Base-by-base conservation (phyloP, 441 rosid genomes). In the Raphanus hybrid region DNA sequence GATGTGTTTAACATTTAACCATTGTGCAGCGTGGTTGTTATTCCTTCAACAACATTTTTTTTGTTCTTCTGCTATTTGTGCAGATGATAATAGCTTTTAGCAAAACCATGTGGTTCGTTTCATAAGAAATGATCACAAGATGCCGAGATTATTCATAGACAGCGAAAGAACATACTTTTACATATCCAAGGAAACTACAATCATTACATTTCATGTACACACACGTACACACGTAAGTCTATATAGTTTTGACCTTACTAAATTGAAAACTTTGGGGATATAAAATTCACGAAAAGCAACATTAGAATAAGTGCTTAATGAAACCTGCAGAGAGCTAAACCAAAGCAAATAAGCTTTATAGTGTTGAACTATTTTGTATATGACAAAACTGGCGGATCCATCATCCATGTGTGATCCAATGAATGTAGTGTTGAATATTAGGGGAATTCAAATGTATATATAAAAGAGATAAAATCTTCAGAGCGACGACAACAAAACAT, bases 101-200 rank as follows among this genome's bases (percentile, higher is more conserved):
- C 70, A 73, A 37, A 64, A 45, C 73, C 55, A 29, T 37, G 60
- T 50, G 59, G 64, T 72, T 82, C 75, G 81, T 60, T 66, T 71
- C 81, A 70, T 75, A 67, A 73, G 29, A 83, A 84, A 84, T 84
- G 71, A 84, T 86, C 85, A 88, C 83, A 87, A 79, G 78, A 63
- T 85, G 87, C 83, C 85, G 79, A 85, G 58, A 74, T 54, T 0
- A 64, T 60, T 57, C 12, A 54, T 54, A 15, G 59, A 54, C 59
- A 54, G 59, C 39, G 82, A 85, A 67, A 73, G 87, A 76, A 71
- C 85, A 82, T 79, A 81, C 64, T 74, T 68, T 69, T 12, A 74
- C 71, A 64, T 58, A 64, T 64, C 69, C 59, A 58, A 58, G 48
- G 58, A 74, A 79, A 64, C 16, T 74, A 18, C 39, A 64, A 79